Evolutionary conservation across 2,329 filamentous ascomycete species (phyloP).

Genomic region (Fusarium mangiferae): DNA sequence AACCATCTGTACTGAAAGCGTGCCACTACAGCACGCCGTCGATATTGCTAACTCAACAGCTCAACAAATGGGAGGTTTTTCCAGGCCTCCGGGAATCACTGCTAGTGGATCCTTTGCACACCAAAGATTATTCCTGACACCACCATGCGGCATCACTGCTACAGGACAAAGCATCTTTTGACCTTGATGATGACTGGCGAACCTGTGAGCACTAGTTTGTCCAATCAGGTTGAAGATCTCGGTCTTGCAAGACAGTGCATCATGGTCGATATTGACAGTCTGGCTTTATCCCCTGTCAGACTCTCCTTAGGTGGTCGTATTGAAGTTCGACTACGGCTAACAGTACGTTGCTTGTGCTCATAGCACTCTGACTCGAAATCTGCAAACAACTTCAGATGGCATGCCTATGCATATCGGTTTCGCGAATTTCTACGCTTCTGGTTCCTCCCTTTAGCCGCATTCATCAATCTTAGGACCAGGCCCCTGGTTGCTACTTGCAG

Average conservation of each 20-base stretch:
- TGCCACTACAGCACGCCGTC: constrained; percentile 44
- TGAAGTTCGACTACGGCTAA: not conserved
- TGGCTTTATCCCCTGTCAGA: constrained; percentile 1
- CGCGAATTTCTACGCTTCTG: constrained; percentile 24
- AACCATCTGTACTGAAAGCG: constrained; percentile 33
- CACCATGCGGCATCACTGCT: constrained; percentile 23
- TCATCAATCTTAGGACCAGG: constrained; percentile 35
- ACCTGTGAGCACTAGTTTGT: constrained; percentile 4
- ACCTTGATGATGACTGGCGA: constrained; percentile 17
- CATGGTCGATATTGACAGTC: constrained; percentile 9
- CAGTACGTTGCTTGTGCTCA: not conserved
- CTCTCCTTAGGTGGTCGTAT: not conserved
- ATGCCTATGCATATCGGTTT: not conserved
- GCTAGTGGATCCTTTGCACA: constrained; percentile 41
- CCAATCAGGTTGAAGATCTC: constrained; percentile 16
- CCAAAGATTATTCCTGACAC: constrained; percentile 47
- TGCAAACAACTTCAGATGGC: constrained; percentile 1
- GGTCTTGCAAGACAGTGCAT: constrained; percentile 11
- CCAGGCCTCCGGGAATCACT: constrained; percentile 43
- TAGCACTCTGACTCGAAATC: not conserved
- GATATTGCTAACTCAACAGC: constrained; percentile 26
- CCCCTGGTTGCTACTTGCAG: constrained; percentile 42
- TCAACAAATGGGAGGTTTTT: constrained; percentile 45
- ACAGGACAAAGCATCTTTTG: constrained; percentile 25
- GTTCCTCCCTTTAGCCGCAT: constrained; percentile 37